These are phyloP conservation scores for Spathaspora sp. DNA, from an alignment of 1,139 yeast species.

Conservation along the genomic window DNA sequence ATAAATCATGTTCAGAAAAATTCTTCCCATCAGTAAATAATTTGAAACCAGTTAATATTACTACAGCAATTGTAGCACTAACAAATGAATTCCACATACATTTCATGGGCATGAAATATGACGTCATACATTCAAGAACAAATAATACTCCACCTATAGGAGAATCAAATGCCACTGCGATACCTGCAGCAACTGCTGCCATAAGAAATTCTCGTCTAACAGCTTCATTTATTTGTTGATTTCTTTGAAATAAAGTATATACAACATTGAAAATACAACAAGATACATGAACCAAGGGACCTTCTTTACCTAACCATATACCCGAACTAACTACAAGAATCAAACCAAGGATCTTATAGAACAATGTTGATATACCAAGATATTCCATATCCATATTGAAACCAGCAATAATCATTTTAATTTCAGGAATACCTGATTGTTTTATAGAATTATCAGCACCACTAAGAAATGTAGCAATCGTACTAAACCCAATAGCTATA, in stretches of 20 bases:
- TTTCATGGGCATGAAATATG: slow-evolving; percentile 59
- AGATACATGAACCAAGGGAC: slow-evolving; percentile 87
- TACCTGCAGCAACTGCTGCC: slow-evolving; percentile 92
- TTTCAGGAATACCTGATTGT: slow-evolving; percentile 72
- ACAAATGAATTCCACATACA: slow-evolving; percentile 84
- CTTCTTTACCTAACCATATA: slow-evolving; percentile 89
- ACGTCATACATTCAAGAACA: slow-evolving; percentile 71
- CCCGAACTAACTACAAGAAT: slow-evolving; percentile 77
- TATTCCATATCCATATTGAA: slow-evolving; percentile 45
- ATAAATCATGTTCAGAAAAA: slow-evolving; percentile 55
- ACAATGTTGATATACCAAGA: slow-evolving; percentile 47
- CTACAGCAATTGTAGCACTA: slow-evolving; percentile 72
- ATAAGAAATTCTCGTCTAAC: slow-evolving; percentile 62
- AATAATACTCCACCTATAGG: slow-evolving; percentile 95
- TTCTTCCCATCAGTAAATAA: slow-evolving; percentile 59
- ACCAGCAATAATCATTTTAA: slow-evolving; percentile 64
- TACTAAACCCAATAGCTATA: slow-evolving; percentile 26
- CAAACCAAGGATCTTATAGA: slow-evolving; percentile 54
- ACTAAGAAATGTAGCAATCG: slow-evolving; percentile 33
- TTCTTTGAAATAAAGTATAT: slow-evolving; percentile 15
- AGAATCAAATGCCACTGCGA: slow-evolving; percentile 89
- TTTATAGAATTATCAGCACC: slow-evolving; percentile 44
- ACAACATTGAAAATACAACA: slow-evolving; percentile 53
- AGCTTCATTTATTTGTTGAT: slow-evolving; percentile 42
- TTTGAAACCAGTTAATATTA: slow-evolving; percentile 54